phyloP scores from a whole-genome alignment of 2,329 filamentous ascomycete species.

The Hirsutella rhossiliensis region DNA sequence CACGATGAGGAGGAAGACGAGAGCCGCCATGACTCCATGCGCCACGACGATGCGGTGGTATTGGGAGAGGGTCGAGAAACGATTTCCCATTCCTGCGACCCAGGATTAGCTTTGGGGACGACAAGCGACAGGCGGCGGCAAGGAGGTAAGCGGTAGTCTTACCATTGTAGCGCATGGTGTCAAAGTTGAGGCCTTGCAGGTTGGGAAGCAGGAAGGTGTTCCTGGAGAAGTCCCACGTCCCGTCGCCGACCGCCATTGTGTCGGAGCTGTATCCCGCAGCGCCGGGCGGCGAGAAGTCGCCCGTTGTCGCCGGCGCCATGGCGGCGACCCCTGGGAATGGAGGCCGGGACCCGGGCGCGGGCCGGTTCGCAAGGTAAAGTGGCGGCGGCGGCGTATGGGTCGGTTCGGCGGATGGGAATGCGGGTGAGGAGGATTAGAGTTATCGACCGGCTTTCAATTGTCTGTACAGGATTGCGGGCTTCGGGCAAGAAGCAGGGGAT shows the following conservation, averaged over 20 bases:
- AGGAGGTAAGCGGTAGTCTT: constrained; percentile 5
- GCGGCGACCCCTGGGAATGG: constrained; percentile 24
- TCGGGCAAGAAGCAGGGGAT: neutral
- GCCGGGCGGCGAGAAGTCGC: constrained; percentile 55
- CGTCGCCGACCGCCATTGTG: constrained; percentile 68
- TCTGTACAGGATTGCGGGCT: neutral
- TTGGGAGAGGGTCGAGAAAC: constrained; percentile 55
- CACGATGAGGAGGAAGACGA: constrained; percentile 64
- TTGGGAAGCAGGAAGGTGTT: constrained; percentile 73
- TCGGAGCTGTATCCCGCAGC: constrained; percentile 61
- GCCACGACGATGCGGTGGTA: constrained; percentile 61
- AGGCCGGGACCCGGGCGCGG: neutral
- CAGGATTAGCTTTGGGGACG: neutral
- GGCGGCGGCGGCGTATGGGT: neutral
- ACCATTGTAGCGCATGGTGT: constrained; percentile 80
- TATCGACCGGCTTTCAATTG: neutral
- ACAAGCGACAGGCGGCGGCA: too few relatives aligned
- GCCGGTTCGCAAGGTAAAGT: neutral
- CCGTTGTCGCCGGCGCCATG: constrained; percentile 45
- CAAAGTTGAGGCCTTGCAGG: constrained; percentile 63
- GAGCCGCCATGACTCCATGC: constrained; percentile 59
- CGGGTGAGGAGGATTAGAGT: neutral
- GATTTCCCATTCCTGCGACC: constrained; percentile 65
- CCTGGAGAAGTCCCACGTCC: constrained; percentile 69
- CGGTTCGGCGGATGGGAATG: neutral